Percentiles rank a stretch among this genome's conserved stretches.
Conservation (phyloP, 495 filamentous ascomycete species). For the Chaetomidium leptoderma region DNA sequence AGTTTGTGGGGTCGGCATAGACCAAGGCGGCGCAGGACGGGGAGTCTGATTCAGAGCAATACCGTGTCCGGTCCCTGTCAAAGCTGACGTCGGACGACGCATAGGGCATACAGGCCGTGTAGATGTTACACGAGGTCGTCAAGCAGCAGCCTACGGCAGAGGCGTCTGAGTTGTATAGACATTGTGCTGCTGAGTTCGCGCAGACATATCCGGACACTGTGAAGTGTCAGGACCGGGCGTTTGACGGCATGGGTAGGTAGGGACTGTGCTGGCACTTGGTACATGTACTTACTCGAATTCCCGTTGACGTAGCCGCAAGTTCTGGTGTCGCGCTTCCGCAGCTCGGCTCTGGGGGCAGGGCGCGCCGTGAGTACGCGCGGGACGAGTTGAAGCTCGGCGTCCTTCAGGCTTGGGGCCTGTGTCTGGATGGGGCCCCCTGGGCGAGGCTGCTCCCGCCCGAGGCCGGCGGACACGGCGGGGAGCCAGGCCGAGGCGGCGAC, state of each 20-base stretch:
- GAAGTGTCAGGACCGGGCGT: not conserved
- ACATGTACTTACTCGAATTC: not conserved
- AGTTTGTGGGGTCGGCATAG: conserved; percentile 4
- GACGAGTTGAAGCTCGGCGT: not conserved
- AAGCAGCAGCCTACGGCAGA: conserved; percentile 20
- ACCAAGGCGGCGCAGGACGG: conserved; percentile 3
- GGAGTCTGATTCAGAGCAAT: conserved; percentile 8
- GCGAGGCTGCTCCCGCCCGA: conserved; percentile 1
- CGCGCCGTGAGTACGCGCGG: not conserved
- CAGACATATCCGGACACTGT: conserved; percentile 1
- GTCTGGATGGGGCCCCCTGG: conserved; percentile 5
- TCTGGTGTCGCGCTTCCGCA: conserved; percentile 4
- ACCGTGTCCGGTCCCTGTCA: conserved; percentile 14
- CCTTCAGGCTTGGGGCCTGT: not conserved
- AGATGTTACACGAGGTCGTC: not conserved
- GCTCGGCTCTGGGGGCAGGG: not conserved
- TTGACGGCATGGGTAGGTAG: not conserved
- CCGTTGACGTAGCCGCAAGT: conserved; percentile 14
- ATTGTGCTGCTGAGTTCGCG: not conserved
- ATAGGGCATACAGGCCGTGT: conserved; percentile 6
- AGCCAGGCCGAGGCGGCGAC: conserved; percentile 14
- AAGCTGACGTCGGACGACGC: not conserved
- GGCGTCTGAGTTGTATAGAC: conserved; percentile 8
- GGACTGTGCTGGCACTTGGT: too few relatives aligned
- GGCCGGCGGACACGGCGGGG: conserved; percentile 13